phyloP scores from a whole-genome alignment of 257 asterid species.

The Nicotiana sylvestris region DNA sequence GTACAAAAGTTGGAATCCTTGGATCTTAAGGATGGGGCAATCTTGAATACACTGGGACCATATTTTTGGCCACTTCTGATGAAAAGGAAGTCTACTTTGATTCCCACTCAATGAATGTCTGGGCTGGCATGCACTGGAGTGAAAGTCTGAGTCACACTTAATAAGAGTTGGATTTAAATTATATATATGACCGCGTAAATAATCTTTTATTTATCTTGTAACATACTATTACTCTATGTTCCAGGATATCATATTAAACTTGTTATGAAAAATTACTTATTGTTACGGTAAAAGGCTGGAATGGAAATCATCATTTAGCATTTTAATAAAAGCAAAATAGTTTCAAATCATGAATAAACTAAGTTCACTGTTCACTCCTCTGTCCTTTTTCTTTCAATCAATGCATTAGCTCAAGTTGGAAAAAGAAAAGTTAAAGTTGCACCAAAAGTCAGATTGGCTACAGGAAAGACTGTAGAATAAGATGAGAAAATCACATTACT shows the following conservation, averaged over 20 bases:
- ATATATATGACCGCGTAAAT: too few relatives aligned
- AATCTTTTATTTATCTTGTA: too few relatives aligned
- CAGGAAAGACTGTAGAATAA: neutral
- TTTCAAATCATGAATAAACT: neutral
- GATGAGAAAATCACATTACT: neutral
- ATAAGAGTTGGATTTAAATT: neutral
- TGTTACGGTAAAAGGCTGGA: neutral
- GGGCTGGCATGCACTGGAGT: slow-evolving; percentile 3
- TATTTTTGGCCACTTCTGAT: neutral
- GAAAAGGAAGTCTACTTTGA: neutral
- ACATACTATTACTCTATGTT: too few relatives aligned
- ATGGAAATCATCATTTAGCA: neutral
- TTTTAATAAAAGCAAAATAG: neutral
- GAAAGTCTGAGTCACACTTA: neutral
- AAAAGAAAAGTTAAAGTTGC: neutral
- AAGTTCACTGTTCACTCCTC: neutral
- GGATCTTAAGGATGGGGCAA: neutral
- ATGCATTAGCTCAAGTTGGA: neutral
- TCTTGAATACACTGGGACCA: neutral
- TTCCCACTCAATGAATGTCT: slow-evolving; percentile 1
- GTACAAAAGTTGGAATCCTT: neutral
- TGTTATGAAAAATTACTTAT: too few relatives aligned
- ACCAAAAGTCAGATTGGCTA: neutral
- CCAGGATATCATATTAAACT: too few relatives aligned
- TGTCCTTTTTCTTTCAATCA: neutral